phyloP scores from a whole-genome alignment of 768 basidiomycete species.

The Boletus subparvulus region DNA sequence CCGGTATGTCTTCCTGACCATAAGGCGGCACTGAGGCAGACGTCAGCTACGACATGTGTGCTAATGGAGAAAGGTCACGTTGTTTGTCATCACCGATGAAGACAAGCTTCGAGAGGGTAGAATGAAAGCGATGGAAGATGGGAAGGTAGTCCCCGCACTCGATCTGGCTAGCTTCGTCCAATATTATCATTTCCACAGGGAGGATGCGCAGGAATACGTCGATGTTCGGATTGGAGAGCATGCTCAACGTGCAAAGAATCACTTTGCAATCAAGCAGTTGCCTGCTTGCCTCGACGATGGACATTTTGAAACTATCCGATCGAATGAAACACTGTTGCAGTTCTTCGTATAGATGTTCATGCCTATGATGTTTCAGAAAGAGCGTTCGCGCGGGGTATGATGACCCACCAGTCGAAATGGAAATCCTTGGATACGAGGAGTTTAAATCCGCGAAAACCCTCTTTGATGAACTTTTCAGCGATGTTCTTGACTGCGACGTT shows the following conservation, averaged over 20 bases:
- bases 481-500: slow-evolving; percentile 56
- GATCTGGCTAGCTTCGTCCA: slow-evolving; percentile 52
- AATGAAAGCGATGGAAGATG: slow-evolving; percentile 27
- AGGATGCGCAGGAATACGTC: slow-evolving; percentile 21
- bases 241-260: slow-evolving; percentile 49
- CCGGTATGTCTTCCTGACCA: slow-evolving; percentile 66
- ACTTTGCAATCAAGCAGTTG: slow-evolving; percentile 33
- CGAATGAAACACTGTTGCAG: slow-evolving; percentile 38
- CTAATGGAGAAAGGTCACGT: slow-evolving; percentile 19
- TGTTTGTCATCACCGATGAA: slow-evolving; percentile 43
- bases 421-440: slow-evolving; percentile 48
- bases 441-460: slow-evolving; percentile 36
- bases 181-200: slow-evolving; percentile 39
- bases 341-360: slow-evolving; percentile 47
- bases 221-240: slow-evolving; percentile 36
- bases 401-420: slow-evolving; percentile 44
- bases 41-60: not conserved
- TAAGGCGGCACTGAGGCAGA: slow-evolving; percentile 63
- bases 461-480: slow-evolving; percentile 42
- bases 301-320: slow-evolving; percentile 30
- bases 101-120: slow-evolving; percentile 34
- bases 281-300: slow-evolving; percentile 17
- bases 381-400: not conserved
- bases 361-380: slow-evolving; percentile 34
- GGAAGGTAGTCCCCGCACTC: slow-evolving; percentile 42